A percentile compares a stretch with the other conserved stretches of the same genome.
Conservation (phyloP, 2,329 filamentous ascomycete genomes). For the Calonectria ilicicola region DNA sequence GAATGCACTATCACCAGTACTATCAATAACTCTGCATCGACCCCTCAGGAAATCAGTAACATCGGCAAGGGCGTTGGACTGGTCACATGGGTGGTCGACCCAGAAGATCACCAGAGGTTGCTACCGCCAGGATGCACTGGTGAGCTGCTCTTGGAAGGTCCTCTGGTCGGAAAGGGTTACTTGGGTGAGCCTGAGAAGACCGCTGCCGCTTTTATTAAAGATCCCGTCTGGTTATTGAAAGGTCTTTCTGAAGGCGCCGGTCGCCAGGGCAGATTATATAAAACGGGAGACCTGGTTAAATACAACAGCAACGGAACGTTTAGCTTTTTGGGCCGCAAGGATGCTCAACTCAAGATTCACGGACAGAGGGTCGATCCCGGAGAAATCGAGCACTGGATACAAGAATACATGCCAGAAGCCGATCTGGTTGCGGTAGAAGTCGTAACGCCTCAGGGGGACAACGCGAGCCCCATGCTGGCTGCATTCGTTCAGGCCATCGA, state of each 20-base stretch:
- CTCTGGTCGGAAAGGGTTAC: conserved; percentile 62
- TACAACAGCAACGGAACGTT: not conserved
- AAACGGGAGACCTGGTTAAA: not conserved
- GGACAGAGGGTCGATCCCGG: not conserved
- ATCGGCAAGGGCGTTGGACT: conserved; percentile 8
- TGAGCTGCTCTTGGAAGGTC: conserved; percentile 59
- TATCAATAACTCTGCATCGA: not conserved
- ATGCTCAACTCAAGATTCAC: not conserved
- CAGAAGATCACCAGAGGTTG: conserved; percentile 33
- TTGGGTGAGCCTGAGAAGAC: conserved; percentile 51
- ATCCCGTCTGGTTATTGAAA: conserved; percentile 50
- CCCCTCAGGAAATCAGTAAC: not conserved
- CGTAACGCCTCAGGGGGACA: conserved; percentile 7
- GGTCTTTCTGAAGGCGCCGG: not conserved
- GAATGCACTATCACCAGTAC: conserved; percentile 1
- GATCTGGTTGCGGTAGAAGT: conserved; percentile 17
- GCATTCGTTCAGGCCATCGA: not conserved
- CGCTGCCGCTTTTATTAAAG: conserved; percentile 45
- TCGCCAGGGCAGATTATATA: not conserved
- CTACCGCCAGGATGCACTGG: conserved; percentile 47
- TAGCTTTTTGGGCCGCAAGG: not conserved
- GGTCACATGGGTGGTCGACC: conserved; percentile 38
- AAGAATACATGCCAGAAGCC: not conserved
- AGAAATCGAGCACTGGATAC: not conserved
- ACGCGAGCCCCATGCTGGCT: conserved; percentile 3